Conservation (phyloP, 23 red algal genomes). For the Rhodosorus marinus region DNA sequence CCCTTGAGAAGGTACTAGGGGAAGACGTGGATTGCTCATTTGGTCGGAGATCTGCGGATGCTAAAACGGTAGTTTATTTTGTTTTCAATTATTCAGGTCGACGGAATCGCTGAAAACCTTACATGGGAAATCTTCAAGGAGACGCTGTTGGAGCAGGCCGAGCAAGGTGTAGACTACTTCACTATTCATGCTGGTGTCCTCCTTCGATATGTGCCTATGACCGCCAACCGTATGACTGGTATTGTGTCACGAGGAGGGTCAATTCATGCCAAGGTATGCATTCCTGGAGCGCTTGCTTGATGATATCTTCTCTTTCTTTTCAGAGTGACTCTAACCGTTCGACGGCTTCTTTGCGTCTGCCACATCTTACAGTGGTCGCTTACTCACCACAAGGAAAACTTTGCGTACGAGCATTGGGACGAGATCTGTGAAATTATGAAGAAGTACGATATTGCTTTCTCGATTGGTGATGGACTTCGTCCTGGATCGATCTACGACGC, state of each 20-base stretch:
- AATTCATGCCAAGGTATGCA: constrained; percentile 90
- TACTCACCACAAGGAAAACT: constrained; percentile 95
- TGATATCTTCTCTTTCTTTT: too few relatives aligned
- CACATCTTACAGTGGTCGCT: too few relatives aligned
- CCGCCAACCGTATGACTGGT: constrained; percentile 76
- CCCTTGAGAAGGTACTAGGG: constrained; percentile 94
- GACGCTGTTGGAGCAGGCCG: constrained; percentile 90
- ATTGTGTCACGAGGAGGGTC: constrained; percentile 96
- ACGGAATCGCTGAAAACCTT: constrained; percentile 75
- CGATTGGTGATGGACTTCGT: constrained; percentile 95
- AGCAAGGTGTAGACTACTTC: constrained; percentile 95
- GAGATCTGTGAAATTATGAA: constrained; percentile 95
- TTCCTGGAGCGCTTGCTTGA: too few relatives aligned
- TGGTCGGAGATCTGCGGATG: too few relatives aligned
- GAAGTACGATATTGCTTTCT: constrained; percentile 93
- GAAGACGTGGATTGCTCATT: too few relatives aligned
- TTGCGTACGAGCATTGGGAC: constrained; percentile 99
- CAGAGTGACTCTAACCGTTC: too few relatives aligned
- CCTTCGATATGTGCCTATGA: constrained; percentile 77
- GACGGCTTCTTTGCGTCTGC: too few relatives aligned
- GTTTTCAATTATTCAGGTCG: too few relatives aligned
- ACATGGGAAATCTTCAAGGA: constrained; percentile 96
- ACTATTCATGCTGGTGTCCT: constrained; percentile 96
- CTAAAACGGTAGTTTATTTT: too few relatives aligned
- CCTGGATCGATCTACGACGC: constrained; percentile 89